Percentiles rank a stretch among this genome's conserved stretches.
Evolutionary conservation across 768 basidiomycete species (phyloP).

Genomic region (Gymnopilus dilepis): DNA sequence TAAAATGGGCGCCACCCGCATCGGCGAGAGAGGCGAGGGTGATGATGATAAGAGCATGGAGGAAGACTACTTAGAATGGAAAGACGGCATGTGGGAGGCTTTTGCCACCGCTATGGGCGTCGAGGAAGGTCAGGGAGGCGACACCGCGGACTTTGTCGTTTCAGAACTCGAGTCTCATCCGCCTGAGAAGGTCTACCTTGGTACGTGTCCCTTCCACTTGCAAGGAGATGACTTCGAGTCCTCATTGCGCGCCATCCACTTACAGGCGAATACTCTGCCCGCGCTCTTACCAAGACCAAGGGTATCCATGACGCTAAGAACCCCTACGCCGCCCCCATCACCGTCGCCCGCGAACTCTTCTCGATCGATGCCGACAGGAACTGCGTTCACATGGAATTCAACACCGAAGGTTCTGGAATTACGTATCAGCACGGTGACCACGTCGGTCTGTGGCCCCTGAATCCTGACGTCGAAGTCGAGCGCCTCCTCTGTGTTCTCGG

Average conservation of each 20-base stretch:
- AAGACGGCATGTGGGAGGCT: slow-evolving; percentile 95
- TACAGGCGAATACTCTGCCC: slow-evolving; percentile 91
- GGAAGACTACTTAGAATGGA: slow-evolving; percentile 99
- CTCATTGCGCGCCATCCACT: too few species aligned
- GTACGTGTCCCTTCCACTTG: slow-evolving; percentile 45
- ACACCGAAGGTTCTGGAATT: slow-evolving; percentile 93
- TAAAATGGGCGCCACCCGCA: slow-evolving; percentile 82
- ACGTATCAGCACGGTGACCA: slow-evolving; percentile 99
- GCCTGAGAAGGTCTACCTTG: slow-evolving; percentile 91
- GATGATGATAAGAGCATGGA: slow-evolving; percentile 99
- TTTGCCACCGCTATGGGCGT: slow-evolving; percentile 84
- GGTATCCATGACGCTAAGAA: slow-evolving; percentile 99
- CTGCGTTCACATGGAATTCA: slow-evolving; percentile 94
- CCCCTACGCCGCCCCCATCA: slow-evolving; percentile 88
- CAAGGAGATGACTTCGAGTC: neutral
- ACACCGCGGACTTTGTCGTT: slow-evolving; percentile 92
- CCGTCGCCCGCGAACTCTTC: slow-evolving; percentile 84
- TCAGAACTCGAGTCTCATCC: slow-evolving; percentile 79
- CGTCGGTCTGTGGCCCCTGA: slow-evolving; percentile 96
- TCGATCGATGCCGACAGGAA: slow-evolving; percentile 73
- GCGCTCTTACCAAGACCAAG: slow-evolving; percentile 90
- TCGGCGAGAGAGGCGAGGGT: slow-evolving; percentile 92
- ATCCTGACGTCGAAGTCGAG: slow-evolving; percentile 90
- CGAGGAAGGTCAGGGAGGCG: slow-evolving; percentile 96
- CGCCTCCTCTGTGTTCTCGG: slow-evolving; percentile 88